Conservation (phyloP, 2,329 filamentous ascomycete species). For the Phyllosticta ampelicida region DNA sequence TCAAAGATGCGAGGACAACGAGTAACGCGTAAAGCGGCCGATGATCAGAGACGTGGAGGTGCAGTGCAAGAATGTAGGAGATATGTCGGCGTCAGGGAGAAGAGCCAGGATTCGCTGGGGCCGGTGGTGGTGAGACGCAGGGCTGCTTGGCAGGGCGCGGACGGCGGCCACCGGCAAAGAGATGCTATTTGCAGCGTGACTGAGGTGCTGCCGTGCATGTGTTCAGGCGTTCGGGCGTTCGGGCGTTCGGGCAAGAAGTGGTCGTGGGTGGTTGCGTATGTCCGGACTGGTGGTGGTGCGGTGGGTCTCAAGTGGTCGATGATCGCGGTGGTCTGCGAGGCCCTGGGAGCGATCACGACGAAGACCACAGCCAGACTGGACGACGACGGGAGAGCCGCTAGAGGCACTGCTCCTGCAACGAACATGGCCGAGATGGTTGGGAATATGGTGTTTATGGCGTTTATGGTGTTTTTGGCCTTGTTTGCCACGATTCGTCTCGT, state of each 20-base stretch:
- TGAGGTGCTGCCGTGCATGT: background rate
- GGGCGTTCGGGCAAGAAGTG: background rate
- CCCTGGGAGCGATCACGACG: background rate
- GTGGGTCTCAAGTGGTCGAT: background rate
- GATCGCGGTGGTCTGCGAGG: background rate
- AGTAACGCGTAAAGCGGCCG: background rate
- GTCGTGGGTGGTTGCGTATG: background rate
- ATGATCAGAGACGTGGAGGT: background rate
- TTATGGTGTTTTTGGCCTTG: too few relatives aligned
- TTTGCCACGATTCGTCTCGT: too few relatives aligned
- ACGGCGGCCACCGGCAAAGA: background rate
- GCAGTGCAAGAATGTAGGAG: background rate
- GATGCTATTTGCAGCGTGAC: background rate
- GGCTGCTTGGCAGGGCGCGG: background rate
- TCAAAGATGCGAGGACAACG: background rate
- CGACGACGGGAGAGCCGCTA: background rate
- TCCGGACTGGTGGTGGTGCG: background rate
- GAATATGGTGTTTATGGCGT: too few relatives aligned
- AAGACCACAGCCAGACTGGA: background rate
- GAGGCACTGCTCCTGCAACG: too few relatives aligned
- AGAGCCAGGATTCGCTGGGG: background rate
- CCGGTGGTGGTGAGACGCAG: background rate
- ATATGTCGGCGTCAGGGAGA: background rate
- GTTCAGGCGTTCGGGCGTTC: background rate
- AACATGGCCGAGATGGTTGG: too few relatives aligned